Percentiles rank a stretch among this genome's conserved stretches.
Evolutionary conservation across 1,284 basidiomycete genomes (phyloP).

Genomic region (Apiotrichum brassicae): DNA sequence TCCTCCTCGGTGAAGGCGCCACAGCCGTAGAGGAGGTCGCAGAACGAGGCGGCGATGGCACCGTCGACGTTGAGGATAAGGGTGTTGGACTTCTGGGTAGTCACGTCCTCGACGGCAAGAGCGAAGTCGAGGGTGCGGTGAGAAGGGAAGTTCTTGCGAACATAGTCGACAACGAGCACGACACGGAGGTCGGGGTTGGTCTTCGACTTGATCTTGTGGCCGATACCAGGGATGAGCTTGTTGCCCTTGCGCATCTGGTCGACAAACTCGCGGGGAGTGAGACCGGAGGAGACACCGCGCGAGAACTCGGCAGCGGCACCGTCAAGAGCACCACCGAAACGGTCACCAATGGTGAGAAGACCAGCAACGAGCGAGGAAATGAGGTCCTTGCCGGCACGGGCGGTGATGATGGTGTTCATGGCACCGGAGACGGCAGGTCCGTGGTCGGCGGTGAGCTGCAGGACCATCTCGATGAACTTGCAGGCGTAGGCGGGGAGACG

Average conservation of each 20-base stretch:
- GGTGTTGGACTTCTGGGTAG: conserved; percentile 95
- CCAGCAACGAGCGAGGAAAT: conserved; percentile 95
- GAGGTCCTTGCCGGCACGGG: conserved; percentile 96
- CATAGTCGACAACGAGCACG: conserved; percentile 96
- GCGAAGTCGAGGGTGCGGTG: conserved; percentile 90
- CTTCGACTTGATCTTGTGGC: conserved; percentile 99
- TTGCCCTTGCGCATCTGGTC: conserved; percentile 92
- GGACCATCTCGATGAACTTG: conserved; percentile 99
- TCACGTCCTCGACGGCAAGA: conserved; percentile 96
- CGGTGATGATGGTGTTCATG: conserved; percentile 99
- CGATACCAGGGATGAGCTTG: conserved; percentile 95
- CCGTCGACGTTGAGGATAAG: conserved; percentile 92
- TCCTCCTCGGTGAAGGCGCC: conserved; percentile 95
- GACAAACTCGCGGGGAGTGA: conserved; percentile 95
- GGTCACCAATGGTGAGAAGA: conserved; percentile 94
- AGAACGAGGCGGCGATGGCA: conserved; percentile 96
- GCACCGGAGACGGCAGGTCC: conserved; percentile 84
- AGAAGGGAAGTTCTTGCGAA: conserved; percentile 89
- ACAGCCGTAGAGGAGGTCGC: conserved; percentile 84
- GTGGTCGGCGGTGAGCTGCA: conserved; percentile 98
- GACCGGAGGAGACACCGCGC: conserved; percentile 76
- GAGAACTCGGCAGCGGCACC: conserved; percentile 97
- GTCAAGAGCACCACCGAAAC: conserved; percentile 98
- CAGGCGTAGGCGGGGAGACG: conserved; percentile 55
- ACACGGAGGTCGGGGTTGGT: conserved; percentile 97